A percentile compares a stretch with the other conserved stretches of the same genome.
These are phyloP conservation scores for Rosa multiflora DNA, from an alignment of 306 rosid genomes.

Conservation along the genomic window DNA sequence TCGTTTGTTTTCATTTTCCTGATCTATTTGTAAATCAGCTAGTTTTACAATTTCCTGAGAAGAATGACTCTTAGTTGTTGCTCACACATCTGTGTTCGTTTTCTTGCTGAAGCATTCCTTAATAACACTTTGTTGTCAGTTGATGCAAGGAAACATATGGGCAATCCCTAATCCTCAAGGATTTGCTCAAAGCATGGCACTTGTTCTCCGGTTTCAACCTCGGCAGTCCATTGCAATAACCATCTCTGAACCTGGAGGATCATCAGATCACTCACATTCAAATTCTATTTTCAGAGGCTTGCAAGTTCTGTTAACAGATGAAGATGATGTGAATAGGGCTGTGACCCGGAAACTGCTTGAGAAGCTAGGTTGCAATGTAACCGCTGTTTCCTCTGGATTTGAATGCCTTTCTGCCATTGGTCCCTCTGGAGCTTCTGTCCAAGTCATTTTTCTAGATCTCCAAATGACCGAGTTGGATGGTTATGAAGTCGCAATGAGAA, in stretches of 20 bases:
- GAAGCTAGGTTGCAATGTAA: constrained; percentile 84
- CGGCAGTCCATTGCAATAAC: constrained; percentile 68
- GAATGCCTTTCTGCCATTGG: constrained; percentile 78
- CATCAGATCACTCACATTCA: constrained; percentile 58
- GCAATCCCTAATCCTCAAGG: constrained; percentile 72
- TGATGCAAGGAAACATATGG: constrained; percentile 98
- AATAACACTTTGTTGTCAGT: constrained; percentile 44
- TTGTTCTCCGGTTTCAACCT: constrained; percentile 77
- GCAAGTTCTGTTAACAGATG: constrained; percentile 77
- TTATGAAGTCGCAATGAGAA: constrained; percentile 71
- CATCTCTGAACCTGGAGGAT: constrained; percentile 79
- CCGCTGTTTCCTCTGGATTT: constrained; percentile 72
- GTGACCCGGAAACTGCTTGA: constrained; percentile 83
- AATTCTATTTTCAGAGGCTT: constrained; percentile 70
- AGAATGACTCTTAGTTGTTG: neutral
- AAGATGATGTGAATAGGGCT: constrained; percentile 85
- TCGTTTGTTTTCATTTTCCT: neutral
- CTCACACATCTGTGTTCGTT: neutral
- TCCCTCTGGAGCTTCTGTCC: constrained; percentile 57
- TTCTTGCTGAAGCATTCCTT: neutral
- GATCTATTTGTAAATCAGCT: neutral
- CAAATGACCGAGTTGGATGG: constrained; percentile 86
- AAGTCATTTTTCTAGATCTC: constrained; percentile 80
- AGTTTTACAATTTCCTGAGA: constrained; percentile 5
- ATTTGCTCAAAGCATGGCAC: constrained; percentile 81